phyloP scores from a whole-genome alignment of 2,329 filamentous ascomycete genomes.

The Aspergillus fumigatiaffinis region DNA sequence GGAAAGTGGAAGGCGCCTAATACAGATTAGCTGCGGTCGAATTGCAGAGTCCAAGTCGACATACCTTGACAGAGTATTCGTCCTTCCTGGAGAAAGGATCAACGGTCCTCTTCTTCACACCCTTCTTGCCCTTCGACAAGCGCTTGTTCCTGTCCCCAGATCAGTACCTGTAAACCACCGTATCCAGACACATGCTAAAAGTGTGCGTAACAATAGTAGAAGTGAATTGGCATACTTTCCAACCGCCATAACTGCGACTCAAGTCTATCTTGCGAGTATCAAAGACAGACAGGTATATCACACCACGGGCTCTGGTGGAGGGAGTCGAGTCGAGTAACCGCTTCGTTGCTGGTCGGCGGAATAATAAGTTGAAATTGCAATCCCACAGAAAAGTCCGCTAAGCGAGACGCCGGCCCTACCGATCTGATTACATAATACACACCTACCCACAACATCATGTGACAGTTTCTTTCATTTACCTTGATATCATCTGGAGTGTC shows the following conservation, averaged over 20 bases:
- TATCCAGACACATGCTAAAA: not conserved
- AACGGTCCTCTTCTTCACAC: slow-evolving; percentile 98
- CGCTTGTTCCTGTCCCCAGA: slow-evolving; percentile 81
- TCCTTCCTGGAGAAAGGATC: slow-evolving; percentile 99
- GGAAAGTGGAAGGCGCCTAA: slow-evolving; percentile 91
- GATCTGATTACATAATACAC: slow-evolving; percentile 27
- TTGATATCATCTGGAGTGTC: no score
- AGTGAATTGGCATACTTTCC: slow-evolving; percentile 59
- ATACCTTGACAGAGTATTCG: slow-evolving; percentile 91
- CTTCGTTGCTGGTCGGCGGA: slow-evolving; percentile 31
- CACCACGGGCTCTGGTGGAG: slow-evolving; percentile 36
- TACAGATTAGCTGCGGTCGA: slow-evolving; percentile 14
- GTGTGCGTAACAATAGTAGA: slow-evolving; percentile 5
- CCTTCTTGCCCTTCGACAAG: slow-evolving; percentile 99
- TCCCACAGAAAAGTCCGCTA: slow-evolving; percentile 46
- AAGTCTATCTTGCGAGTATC: slow-evolving; percentile 39
- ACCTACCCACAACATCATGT: slow-evolving; percentile 10
- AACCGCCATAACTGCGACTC: slow-evolving; percentile 73
- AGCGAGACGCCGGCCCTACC: slow-evolving; percentile 40
- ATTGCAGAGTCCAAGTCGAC: not conserved
- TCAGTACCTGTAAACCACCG: slow-evolving; percentile 10
- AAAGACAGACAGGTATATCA: slow-evolving; percentile 42
- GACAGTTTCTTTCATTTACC: not conserved
- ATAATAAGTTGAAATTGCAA: slow-evolving; percentile 35
- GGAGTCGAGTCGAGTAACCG: slow-evolving; percentile 34